Percentiles rank a stretch among this genome's conserved stretches.
Conservation (phyloP, 768 basidiomycete genomes). For the Trametes cingulata region DNA sequence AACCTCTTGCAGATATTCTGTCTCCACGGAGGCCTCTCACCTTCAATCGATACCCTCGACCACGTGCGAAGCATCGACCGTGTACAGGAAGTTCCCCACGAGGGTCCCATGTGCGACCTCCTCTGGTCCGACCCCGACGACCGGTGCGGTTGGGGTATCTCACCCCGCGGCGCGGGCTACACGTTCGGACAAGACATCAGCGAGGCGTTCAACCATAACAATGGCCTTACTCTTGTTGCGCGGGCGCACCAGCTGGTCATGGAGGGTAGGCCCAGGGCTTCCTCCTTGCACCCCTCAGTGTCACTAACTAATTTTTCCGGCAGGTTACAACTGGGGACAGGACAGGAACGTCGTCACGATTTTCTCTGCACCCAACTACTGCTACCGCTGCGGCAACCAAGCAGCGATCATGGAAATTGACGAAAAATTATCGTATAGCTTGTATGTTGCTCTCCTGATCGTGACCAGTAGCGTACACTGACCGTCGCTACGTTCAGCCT, state of each 20-base stretch:
- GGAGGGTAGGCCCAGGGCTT: constrained; percentile 68
- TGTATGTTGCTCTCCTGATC: constrained; percentile 50
- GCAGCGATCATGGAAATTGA: constrained; percentile 99
- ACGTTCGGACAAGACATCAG: constrained; percentile 99
- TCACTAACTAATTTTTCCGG: background rate
- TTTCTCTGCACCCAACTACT: constrained; percentile 99
- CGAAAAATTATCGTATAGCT: constrained; percentile 93
- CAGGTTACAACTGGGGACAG: constrained; percentile 96
- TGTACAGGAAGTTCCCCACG: constrained; percentile 98
- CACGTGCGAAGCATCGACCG: constrained; percentile 99
- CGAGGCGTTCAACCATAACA: constrained; percentile 99
- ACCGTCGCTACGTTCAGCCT: constrained; percentile 56
- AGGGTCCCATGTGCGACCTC: constrained; percentile 99
- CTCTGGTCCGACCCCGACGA: constrained; percentile 99
- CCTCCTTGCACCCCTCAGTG: no score
- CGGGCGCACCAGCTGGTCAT: constrained; percentile 94
- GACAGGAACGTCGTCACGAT: constrained; percentile 99
- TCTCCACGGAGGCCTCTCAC: constrained; percentile 94
- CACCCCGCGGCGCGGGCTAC: constrained; percentile 97
- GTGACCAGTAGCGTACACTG: constrained; percentile 1
- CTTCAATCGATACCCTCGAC: constrained; percentile 99
- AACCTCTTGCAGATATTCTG: constrained; percentile 87
- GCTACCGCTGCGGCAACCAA: constrained; percentile 99
- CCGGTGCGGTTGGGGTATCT: constrained; percentile 99
- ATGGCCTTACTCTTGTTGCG: constrained; percentile 93